Percentiles rank a stretch among this genome's conserved stretches.
Evolutionary conservation across 768 basidiomycete species (phyloP).

Genomic region (Boletus rex-veris): DNA sequence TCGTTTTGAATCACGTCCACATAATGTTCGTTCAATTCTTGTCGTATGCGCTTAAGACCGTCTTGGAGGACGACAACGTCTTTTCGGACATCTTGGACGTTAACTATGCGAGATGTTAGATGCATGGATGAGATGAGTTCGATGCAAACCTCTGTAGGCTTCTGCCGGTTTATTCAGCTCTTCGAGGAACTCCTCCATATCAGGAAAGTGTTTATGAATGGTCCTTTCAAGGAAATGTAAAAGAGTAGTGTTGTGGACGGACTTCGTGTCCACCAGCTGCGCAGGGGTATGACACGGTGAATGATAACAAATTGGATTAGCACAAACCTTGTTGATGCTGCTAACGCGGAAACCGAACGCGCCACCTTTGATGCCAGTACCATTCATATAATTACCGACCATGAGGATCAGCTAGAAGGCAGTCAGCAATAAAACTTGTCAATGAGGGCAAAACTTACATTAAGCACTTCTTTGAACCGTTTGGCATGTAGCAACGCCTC

Average conservation of each 20-base stretch:
- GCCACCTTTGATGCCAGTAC: conserved; percentile 91
- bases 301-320: background rate
- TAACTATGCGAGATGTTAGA: conserved; percentile 50
- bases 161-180: conserved; percentile 89
- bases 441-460: conserved; percentile 43
- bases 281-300: conserved; percentile 1
- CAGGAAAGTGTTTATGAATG: conserved; percentile 80
- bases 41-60: conserved; percentile 74
- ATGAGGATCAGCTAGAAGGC: conserved; percentile 73
- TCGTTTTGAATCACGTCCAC: conserved; percentile 67
- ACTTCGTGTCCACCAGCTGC: conserved; percentile 96
- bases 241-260: conserved; percentile 88
- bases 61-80: conserved; percentile 68
- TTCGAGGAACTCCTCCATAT: conserved; percentile 83
- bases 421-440: conserved; percentile 1
- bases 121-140: background rate
- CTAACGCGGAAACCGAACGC: conserved; percentile 96
- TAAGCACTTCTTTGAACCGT: conserved; percentile 86
- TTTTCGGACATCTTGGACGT: conserved; percentile 81
- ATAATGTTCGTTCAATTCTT: conserved; percentile 80
- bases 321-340: conserved; percentile 88
- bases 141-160: conserved; percentile 76
- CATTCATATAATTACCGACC: conserved; percentile 98
- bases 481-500: conserved; percentile 76
- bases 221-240: conserved; percentile 93